A percentile compares a stretch with the other conserved stretches of the same genome.
These are phyloP conservation scores for Cyclaneusma minus DNA, from an alignment of 2,329 filamentous ascomycete genomes.

Conservation along the genomic window DNA sequence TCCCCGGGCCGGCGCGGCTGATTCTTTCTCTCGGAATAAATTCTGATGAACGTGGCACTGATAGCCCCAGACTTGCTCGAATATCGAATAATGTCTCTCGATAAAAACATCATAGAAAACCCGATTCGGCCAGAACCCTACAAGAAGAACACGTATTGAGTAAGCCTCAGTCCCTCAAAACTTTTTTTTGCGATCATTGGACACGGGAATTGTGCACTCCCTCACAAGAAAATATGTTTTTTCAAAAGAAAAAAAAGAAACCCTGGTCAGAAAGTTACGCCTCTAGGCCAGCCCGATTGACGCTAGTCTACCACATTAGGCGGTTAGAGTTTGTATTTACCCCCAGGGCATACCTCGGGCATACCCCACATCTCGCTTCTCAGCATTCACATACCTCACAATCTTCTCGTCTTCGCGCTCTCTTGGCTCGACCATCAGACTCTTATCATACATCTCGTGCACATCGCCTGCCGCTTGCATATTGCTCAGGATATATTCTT, in stretches of 20 bases:
- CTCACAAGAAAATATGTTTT: neutral
- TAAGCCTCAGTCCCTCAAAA: constrained; percentile 12
- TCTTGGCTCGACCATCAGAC: constrained; percentile 79
- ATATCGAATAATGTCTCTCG: no score
- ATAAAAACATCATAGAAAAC: constrained; percentile 43
- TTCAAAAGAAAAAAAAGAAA: neutral
- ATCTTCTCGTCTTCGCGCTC: constrained; percentile 99
- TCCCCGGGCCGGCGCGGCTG: no score
- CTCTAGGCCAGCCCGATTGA: neutral
- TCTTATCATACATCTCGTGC: constrained; percentile 99
- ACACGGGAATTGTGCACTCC: constrained; percentile 1
- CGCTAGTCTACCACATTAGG: neutral
- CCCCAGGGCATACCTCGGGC: constrained; percentile 10
- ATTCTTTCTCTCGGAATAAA: no score
- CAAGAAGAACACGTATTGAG: constrained; percentile 12
- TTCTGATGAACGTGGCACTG: no score
- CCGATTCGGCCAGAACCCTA: constrained; percentile 45
- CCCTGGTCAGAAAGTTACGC: neutral
- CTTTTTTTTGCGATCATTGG: neutral
- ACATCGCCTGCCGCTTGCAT: constrained; percentile 93
- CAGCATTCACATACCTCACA: constrained; percentile 58
- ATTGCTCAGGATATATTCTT: constrained; percentile 93
- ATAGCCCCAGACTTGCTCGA: no score
- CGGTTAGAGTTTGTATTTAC: constrained; percentile 7
- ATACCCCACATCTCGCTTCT: constrained; percentile 1